These are phyloP conservation scores for Neostapfia colusana DNA, from an alignment of 176 grass and related monocot genomes.

Conservation along the genomic window DNA sequence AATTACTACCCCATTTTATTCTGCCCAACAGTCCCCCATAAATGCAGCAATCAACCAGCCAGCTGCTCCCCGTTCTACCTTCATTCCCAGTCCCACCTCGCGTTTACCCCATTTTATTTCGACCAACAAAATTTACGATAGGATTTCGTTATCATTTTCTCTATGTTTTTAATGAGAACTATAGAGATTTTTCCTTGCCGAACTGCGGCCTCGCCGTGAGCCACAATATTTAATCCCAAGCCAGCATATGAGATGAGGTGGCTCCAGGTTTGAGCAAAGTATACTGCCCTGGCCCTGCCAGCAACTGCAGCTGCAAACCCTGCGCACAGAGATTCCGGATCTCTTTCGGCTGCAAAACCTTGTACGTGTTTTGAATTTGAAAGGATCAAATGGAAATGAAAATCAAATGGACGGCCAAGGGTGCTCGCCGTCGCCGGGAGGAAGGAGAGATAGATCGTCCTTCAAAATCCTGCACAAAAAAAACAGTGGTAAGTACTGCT, in stretches of 20 bases:
- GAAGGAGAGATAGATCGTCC: conserved; percentile 3
- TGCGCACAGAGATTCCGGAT: conserved; percentile 46
- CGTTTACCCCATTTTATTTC: too few relatives aligned
- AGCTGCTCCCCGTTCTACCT: not conserved
- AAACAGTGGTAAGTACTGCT: conserved; percentile 18
- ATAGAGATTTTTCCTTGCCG: not conserved
- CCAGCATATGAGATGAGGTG: too few relatives aligned
- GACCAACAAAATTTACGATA: too few relatives aligned
- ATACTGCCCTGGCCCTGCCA: not conserved
- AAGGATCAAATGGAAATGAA: conserved; percentile 14
- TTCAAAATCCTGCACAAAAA: conserved; percentile 46
- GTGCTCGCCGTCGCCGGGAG: not conserved
- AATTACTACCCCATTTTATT: not conserved
- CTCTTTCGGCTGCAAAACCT: conserved; percentile 35
- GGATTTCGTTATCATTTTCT: too few relatives aligned
- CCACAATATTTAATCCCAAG: too few relatives aligned
- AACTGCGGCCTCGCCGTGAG: not conserved
- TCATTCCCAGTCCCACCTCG: not conserved
- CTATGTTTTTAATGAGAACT: too few relatives aligned
- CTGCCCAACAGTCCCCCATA: not conserved
- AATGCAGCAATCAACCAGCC: not conserved
- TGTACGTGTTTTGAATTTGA: conserved; percentile 26
- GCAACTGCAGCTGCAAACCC: conserved; percentile 39
- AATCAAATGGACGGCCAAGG: not conserved
- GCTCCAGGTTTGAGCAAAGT: not conserved